Conservation (phyloP, 2,329 filamentous ascomycete genomes). For the Cordyceps militaris region DNA sequence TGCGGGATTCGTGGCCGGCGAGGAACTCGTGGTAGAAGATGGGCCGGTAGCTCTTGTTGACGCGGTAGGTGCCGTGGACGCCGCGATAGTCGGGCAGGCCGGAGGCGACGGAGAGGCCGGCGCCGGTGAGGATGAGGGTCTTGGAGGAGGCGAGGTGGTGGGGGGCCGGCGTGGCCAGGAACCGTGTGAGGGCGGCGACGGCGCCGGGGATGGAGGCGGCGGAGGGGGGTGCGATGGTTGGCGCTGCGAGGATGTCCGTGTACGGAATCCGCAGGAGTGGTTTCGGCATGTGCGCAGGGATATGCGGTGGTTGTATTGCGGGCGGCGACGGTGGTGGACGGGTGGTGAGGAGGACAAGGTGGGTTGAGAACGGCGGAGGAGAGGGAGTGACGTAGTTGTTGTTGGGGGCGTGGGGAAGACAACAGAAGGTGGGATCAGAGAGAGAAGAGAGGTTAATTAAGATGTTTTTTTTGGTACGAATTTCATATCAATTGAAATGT, state of each 20-base stretch:
- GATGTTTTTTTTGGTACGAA: neutral
- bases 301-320: neutral
- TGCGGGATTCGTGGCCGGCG: constrained; percentile 71
- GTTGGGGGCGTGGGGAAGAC: neutral
- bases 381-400: neutral
- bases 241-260: constrained; percentile 71
- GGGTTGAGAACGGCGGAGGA: neutral
- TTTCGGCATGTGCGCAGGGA: constrained; percentile 48
- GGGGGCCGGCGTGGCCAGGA: constrained; percentile 59
- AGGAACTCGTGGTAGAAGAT: constrained; percentile 93
- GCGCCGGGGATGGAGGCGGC: constrained; percentile 67
- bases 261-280: constrained; percentile 85
- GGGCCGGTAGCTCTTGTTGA: constrained; percentile 83
- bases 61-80: constrained; percentile 79
- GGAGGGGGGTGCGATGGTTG: constrained; percentile 64
- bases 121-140: constrained; percentile 60
- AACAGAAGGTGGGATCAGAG: neutral
- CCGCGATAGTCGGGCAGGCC: constrained; percentile 92
- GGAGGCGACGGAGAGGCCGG: constrained; percentile 87
- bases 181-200: constrained; percentile 67
- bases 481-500: neutral
- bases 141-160: constrained; percentile 35
- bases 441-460: neutral
- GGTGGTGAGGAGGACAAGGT: neutral
- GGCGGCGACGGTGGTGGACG: neutral